Base-by-base conservation (phyloP, 1,139 yeast genomes). In the Candida smagusa region DNA sequence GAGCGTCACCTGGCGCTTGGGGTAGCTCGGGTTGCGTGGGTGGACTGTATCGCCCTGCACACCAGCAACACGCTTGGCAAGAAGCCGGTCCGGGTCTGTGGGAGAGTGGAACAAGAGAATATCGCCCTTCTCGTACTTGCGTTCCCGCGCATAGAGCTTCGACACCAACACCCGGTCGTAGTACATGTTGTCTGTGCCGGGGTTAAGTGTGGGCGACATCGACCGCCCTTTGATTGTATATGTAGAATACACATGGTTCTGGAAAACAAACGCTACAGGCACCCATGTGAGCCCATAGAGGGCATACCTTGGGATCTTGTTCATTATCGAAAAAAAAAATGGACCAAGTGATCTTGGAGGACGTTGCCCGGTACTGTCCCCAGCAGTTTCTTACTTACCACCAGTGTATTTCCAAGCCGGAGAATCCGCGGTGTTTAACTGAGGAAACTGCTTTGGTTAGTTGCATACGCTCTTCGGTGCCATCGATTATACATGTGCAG, bases 131-230 rank as follows among this genome's bases (percentile, higher is more conserved):
- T 66, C 49, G 28, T 83, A 56, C 13, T 65, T 58, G 1, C 80
- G 70, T 30, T 64, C 59, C 37, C 74, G 70, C 22, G 79, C 60
- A 23, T 77, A 74, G 60, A 67, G 80, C 55, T 85, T 87, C 72
- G 84, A 79, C 11, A 90, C 68, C 7, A 87, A 50, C 1, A 85
- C 89, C 58, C 85, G 72, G 56, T 89, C 96, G 21, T 74, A 65
- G 12, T 72, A 59, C 13, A 75, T 67, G 33, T 79, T 72, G 8
- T 53, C 48, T 3, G 64, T 58, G 9, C 68, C 72, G 0, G 96
- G 95, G 56, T 90, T 90, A 53, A 90, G 75, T 0, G 96, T 78
- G 1, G 97, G 97, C 35, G 86, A 72, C 97, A 90, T 90, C 12
- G 96, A 87, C 29, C 74, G 61, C 1, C 97, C 97, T 28, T 81